A percentile compares a stretch with the other conserved stretches of the same genome.
Evolutionary conservation across 805 yeast species (phyloP).

Genomic region (Candida xyloterini): DNA sequence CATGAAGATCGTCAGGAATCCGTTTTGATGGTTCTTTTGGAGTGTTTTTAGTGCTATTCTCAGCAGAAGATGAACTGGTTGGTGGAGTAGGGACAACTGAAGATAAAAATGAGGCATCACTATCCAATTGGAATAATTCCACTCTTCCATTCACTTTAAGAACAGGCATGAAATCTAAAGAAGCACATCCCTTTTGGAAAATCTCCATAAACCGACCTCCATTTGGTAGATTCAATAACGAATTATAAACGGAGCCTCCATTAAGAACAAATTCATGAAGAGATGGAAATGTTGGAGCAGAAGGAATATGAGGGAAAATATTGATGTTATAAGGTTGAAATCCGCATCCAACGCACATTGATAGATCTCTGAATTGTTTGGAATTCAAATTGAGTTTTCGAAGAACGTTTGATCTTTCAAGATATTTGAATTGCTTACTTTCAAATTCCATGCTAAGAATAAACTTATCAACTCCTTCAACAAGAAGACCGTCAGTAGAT

Average conservation of each 20-base stretch:
- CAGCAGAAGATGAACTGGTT: constrained; percentile 6
- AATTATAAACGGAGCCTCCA: constrained; percentile 48
- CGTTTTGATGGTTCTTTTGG: constrained; percentile 25
- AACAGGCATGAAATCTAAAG: constrained; percentile 72
- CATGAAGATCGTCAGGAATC: constrained; percentile 78
- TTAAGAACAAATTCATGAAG: constrained; percentile 33
- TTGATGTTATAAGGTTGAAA: constrained; percentile 65
- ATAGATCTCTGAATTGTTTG: constrained; percentile 69
- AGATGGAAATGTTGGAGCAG: constrained; percentile 27
- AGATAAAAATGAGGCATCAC: constrained; percentile 20
- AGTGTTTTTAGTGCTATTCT: constrained; percentile 4
- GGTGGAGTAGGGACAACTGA: constrained; percentile 17
- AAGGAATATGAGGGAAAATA: constrained; percentile 41
- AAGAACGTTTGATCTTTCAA: constrained; percentile 57
- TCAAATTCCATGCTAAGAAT: constrained; percentile 70
- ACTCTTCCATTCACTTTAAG: constrained; percentile 66
- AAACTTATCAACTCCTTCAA: constrained; percentile 59
- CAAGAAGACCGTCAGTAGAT: constrained; percentile 72
- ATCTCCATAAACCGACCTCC: constrained; percentile 43
- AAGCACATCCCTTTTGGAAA: constrained; percentile 66
- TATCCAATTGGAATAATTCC: constrained; percentile 42
- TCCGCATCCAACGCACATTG: constrained; percentile 76
- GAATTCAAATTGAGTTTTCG: constrained; percentile 57
- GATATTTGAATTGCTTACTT: constrained; percentile 60
- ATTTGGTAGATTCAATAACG: constrained; percentile 41